Conservation (phyloP, 2,329 filamentous ascomycete genomes). For the Xylaria sp. region DNA sequence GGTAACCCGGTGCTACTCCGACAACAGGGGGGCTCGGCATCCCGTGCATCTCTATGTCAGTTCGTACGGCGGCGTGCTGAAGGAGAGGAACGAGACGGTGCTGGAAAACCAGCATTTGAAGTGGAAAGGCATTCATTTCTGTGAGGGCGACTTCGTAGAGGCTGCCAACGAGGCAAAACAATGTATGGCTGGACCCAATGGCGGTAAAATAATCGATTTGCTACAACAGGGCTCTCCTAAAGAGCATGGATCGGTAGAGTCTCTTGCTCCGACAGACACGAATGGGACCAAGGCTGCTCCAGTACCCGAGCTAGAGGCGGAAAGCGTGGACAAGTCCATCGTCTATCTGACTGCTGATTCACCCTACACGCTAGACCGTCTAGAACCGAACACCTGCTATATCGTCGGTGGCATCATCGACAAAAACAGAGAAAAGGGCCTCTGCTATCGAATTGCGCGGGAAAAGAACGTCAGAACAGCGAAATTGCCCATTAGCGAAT, state of each 20-base stretch:
- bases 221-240: conserved; percentile 56
- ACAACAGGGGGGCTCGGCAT: conserved; percentile 78
- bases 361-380: conserved; percentile 81
- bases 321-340: conserved; percentile 60
- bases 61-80: conserved; percentile 80
- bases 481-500: conserved; percentile 93
- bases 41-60: conserved; percentile 79
- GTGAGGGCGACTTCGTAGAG: conserved; percentile 77
- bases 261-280: conserved; percentile 48
- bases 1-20: conserved; percentile 87
- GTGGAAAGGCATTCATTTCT: conserved; percentile 83
- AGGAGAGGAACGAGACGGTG: conserved; percentile 81
- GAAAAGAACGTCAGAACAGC: conserved; percentile 85
- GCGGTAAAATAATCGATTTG: conserved; percentile 69
- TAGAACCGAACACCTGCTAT: conserved; percentile 91
- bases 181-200: conserved; percentile 69
- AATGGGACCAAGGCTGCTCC: conserved; percentile 46
- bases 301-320: conserved; percentile 44
- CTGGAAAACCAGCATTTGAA: conserved; percentile 76
- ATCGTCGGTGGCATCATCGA: conserved; percentile 95
- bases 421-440: conserved; percentile 93
- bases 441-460: conserved; percentile 86
- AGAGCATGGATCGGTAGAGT: conserved; percentile 49
- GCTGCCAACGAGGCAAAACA: conserved; percentile 74
- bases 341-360: conserved; percentile 94